Evolutionary conservation across 345 rosid genomes (phyloP).

Genomic region (Bruguiera sexangula): DNA sequence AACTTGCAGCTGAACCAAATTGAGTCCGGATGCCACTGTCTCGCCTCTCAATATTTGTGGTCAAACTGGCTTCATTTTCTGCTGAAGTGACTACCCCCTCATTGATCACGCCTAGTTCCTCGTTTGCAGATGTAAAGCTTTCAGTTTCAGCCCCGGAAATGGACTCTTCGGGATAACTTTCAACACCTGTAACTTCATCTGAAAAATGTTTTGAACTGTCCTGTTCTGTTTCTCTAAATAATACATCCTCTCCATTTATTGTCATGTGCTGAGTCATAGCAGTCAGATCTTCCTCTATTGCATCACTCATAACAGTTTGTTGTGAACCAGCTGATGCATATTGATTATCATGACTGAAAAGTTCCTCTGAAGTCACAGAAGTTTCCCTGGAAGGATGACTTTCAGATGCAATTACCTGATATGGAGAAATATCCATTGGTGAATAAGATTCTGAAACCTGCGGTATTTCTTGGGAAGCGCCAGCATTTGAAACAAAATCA

Average conservation of each 20-base stretch:
- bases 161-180: constrained; percentile 44
- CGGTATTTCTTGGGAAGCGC: constrained; percentile 36
- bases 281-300: constrained; percentile 55
- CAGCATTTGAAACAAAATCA: constrained; percentile 47
- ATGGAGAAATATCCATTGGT: constrained; percentile 87
- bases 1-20: constrained; percentile 30
- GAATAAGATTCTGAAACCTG: constrained; percentile 67
- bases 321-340: constrained; percentile 34
- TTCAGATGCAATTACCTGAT: constrained; percentile 44
- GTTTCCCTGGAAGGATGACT: constrained; percentile 42
- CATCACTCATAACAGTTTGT: constrained; percentile 32
- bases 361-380: constrained; percentile 60
- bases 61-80: constrained; percentile 64
- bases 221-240: constrained; percentile 26
- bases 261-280: constrained; percentile 61
- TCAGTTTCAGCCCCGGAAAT: constrained; percentile 75
- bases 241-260: constrained; percentile 42
- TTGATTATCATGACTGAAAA: constrained; percentile 35
- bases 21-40: constrained; percentile 39
- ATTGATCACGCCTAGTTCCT: constrained; percentile 58
- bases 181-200: constrained; percentile 35
- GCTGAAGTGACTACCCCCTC: constrained; percentile 47
- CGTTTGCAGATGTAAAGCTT: constrained; percentile 82
- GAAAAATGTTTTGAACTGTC: constrained; percentile 30
- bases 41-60: constrained; percentile 40